Evolutionary conservation across 805 yeast genomes (phyloP).

Genomic region (Torulaspora microellipsoides): DNA sequence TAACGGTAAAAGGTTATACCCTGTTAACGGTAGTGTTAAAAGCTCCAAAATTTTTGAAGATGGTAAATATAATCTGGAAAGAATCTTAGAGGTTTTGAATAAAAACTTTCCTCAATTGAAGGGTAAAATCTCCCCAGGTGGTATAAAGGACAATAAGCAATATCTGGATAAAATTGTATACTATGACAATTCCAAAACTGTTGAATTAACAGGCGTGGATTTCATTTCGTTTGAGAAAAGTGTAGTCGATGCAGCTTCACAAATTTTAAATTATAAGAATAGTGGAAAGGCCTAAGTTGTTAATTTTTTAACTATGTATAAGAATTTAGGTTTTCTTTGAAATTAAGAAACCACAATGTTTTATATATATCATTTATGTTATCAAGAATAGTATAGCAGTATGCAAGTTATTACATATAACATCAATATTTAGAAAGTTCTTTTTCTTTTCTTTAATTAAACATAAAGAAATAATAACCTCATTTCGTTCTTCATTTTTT

Average conservation of each 20-base stretch:
- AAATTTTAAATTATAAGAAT: slow-evolving; percentile 13
- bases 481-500: too few species aligned
- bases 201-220: slow-evolving; percentile 21
- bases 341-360: too few species aligned
- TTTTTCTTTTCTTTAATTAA: too few species aligned
- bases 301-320: too few species aligned
- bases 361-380: too few species aligned
- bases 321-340: too few species aligned
- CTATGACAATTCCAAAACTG: slow-evolving; percentile 20
- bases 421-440: too few species aligned
- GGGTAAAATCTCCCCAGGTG: slow-evolving; percentile 42
- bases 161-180: not conserved
- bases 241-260: slow-evolving; percentile 25
- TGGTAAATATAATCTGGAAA: slow-evolving; percentile 10
- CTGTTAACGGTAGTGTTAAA: slow-evolving; percentile 14
- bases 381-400: too few species aligned
- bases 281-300: too few species aligned
- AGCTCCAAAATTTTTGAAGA: slow-evolving; percentile 3
- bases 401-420: too few species aligned
- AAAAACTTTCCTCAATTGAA: slow-evolving; percentile 39
- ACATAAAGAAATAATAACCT: too few species aligned
- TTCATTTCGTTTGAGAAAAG: slow-evolving; percentile 18
- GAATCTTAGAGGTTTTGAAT: slow-evolving; percentile 26
- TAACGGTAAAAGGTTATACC: slow-evolving; percentile 30
- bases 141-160: slow-evolving; percentile 27